A percentile compares a stretch with the other conserved stretches of the same genome.
Evolutionary conservation across 2,329 filamentous ascomycete genomes (phyloP).

Genomic region (Stemphylium vesicarium): DNA sequence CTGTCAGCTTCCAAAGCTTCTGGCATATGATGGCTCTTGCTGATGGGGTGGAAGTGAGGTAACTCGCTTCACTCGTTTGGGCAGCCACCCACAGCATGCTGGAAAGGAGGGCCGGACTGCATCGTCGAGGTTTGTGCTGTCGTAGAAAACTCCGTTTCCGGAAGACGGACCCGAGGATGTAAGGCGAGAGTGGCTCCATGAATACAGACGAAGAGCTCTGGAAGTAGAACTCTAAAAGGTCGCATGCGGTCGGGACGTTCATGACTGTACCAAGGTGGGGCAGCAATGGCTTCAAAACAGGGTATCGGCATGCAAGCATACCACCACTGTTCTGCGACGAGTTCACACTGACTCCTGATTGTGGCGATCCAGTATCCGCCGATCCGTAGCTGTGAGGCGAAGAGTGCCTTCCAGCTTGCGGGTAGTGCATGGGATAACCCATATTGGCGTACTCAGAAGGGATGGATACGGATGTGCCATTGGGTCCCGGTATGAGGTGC

Average conservation of each 20-base stretch:
- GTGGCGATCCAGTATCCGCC: conserved; percentile 45
- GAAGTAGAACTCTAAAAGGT: conserved; percentile 89
- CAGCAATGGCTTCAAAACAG: conserved; percentile 81
- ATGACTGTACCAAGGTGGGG: conserved; percentile 82
- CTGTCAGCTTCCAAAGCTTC: conserved; percentile 83
- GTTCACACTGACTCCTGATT: conserved; percentile 42
- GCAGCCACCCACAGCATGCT: conserved; percentile 97
- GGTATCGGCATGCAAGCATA: conserved; percentile 65
- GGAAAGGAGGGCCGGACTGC: conserved; percentile 82
- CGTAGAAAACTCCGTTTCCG: conserved; percentile 87
- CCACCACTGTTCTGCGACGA: conserved; percentile 41
- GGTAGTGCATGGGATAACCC: conserved; percentile 43
- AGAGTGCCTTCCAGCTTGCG: conserved; percentile 35
- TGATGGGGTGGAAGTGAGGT: conserved; percentile 80
- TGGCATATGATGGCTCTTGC: conserved; percentile 85
- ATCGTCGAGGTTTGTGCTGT: conserved; percentile 78
- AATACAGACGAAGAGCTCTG: conserved; percentile 85
- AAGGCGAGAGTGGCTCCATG: conserved; percentile 87
- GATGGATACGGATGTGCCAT: conserved; percentile 37
- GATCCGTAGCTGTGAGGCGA: conserved; percentile 46
- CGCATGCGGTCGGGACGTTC: conserved; percentile 80
- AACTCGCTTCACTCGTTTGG: conserved; percentile 87
- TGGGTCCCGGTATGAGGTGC: conserved; percentile 39
- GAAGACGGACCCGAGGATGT: conserved; percentile 87
- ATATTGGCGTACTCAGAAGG: conserved; percentile 40